Conservation (phyloP, 352 stramenopile genomes). For the Globisporangium middletonii region DNA sequence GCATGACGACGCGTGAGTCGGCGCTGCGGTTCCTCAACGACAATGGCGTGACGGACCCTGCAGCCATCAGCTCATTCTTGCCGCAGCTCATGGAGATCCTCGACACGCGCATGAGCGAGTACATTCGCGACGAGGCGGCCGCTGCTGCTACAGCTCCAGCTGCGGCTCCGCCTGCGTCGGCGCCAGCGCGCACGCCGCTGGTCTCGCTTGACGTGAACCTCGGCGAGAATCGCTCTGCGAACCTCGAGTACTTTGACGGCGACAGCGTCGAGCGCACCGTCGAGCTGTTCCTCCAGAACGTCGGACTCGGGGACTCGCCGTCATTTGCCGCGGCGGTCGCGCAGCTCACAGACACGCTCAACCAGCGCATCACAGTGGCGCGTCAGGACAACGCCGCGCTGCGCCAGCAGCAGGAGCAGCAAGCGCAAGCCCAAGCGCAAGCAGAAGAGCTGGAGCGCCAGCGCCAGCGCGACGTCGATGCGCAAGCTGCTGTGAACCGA, state of each 20-base stretch:
- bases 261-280: slow-evolving; percentile 64
- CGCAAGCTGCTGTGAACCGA: slow-evolving; percentile 1
- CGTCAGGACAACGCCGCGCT: slow-evolving; percentile 12
- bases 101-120: slow-evolving; percentile 38
- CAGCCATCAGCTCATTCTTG: slow-evolving; percentile 30
- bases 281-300: slow-evolving; percentile 46
- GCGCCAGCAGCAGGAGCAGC: slow-evolving; percentile 13
- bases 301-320: slow-evolving; percentile 37
- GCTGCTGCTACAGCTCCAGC: slow-evolving; percentile 2
- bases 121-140: slow-evolving; percentile 30
- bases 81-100: slow-evolving; percentile 56
- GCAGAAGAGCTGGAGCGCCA: slow-evolving; percentile 2
- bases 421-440: slow-evolving; percentile 4
- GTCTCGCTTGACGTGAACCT: slow-evolving; percentile 46
- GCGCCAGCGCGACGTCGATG: slow-evolving; percentile 1
- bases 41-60: slow-evolving; percentile 44
- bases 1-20: slow-evolving; percentile 48
- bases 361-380: slow-evolving; percentile 19
- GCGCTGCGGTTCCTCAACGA: slow-evolving; percentile 52
- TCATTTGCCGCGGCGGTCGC: slow-evolving; percentile 35
- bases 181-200: slow-evolving; percentile 21
- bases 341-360: slow-evolving; percentile 36
- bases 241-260: slow-evolving; percentile 65
- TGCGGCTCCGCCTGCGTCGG: slow-evolving; percentile 8
- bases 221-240: slow-evolving; percentile 36